Percentiles rank a stretch among this genome's conserved stretches.
Conservation (phyloP, 2,329 filamentous ascomycete genomes). For the Ambrosiella xylebori region DNA sequence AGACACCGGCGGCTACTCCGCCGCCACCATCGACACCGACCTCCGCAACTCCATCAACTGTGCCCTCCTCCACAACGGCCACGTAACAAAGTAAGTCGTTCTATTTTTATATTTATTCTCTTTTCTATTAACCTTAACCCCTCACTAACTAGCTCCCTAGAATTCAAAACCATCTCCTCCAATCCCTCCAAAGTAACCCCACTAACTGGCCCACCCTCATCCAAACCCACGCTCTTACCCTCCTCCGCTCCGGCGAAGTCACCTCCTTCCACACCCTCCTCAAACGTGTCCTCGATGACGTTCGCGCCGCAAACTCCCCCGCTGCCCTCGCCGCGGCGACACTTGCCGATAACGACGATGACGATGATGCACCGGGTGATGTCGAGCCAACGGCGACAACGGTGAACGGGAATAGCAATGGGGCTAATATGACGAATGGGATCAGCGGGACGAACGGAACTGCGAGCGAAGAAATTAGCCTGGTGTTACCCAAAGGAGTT, state of each 20-base stretch:
- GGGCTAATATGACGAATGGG: conserved; percentile 16
- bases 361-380: neutral
- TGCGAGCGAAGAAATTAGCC: conserved; percentile 12
- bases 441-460: conserved; percentile 16
- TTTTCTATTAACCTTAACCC: neutral
- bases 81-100: conserved; percentile 36
- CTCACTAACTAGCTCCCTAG: conserved; percentile 20
- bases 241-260: conserved; percentile 42
- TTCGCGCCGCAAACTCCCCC: conserved; percentile 31
- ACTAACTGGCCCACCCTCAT: conserved; percentile 46
- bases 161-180: conserved; percentile 47
- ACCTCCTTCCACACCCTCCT: conserved; percentile 45
- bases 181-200: conserved; percentile 40
- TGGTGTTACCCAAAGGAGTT: conserved; percentile 42
- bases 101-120: conserved; percentile 2
- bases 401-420: conserved; percentile 18
- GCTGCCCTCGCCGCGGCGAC: neutral
- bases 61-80: conserved; percentile 38
- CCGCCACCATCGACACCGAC: conserved; percentile 43
- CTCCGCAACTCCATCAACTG: conserved; percentile 46
- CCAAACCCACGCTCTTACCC: conserved; percentile 40
- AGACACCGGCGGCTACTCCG: conserved; percentile 40
- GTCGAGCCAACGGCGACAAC: neutral
- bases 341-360: conserved; percentile 16
- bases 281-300: conserved; percentile 42